Percentiles rank a stretch among this genome's conserved stretches.
Conservation (phyloP, 164 flowering plant species). For the Sextonia rubra region DNA sequence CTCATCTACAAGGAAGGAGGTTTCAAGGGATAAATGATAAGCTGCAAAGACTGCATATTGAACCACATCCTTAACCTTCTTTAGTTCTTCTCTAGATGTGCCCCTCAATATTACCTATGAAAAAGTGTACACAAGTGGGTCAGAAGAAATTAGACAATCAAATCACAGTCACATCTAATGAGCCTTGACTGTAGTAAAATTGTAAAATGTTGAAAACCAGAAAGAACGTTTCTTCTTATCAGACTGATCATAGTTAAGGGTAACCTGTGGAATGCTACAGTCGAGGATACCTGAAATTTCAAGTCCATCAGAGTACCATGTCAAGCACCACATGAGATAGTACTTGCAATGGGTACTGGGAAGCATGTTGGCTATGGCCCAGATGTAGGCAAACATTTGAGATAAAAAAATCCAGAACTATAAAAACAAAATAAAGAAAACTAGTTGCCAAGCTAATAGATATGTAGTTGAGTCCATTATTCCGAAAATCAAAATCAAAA, state of each 20-base stretch:
- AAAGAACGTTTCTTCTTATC: too few species aligned
- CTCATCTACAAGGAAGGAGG: slow-evolving; percentile 94
- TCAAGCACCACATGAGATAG: neutral
- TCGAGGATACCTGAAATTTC: neutral
- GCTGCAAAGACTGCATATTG: slow-evolving; percentile 95
- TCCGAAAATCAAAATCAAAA: too few species aligned
- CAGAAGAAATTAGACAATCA: neutral
- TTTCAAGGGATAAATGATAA: slow-evolving; percentile 83
- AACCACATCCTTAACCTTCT: slow-evolving; percentile 79
- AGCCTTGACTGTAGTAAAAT: neutral
- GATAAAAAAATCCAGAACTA: too few species aligned
- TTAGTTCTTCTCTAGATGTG: slow-evolving; percentile 52
- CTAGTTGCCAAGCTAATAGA: too few species aligned
- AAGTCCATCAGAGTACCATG: neutral
- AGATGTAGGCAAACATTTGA: too few species aligned
- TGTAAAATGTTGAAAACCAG: neutral
- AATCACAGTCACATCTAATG: neutral
- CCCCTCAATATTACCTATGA: slow-evolving; percentile 79
- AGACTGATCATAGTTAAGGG: neutral
- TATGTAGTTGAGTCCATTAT: too few species aligned
- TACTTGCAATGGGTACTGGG: neutral
- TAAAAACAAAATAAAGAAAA: too few species aligned
- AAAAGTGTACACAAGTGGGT: slow-evolving; percentile 8
- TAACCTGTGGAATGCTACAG: neutral
- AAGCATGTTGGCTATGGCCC: too few species aligned